Evolutionary conservation across 1,284 basidiomycete genomes (phyloP), one percentile per base, ranked within the genome.

Genomic region (Dichomitus squalens): DNA sequence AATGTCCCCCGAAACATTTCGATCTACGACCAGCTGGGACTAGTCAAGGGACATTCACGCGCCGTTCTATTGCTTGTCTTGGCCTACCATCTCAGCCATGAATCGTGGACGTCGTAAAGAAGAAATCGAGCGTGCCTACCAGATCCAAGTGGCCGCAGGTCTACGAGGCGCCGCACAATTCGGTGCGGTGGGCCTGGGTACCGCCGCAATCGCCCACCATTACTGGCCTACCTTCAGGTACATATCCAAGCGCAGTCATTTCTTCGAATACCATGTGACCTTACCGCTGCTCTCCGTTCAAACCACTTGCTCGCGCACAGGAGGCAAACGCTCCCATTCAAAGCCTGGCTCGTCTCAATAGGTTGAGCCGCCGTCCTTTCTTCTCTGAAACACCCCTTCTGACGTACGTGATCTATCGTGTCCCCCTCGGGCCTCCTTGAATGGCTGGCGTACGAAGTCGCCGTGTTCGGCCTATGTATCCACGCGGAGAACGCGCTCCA

Each of bases 171-270:
- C 83, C 51, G 71, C 79, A 36, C 76, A 75, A 65, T 81, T 76
- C 66, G 81, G 80, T 4, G 67, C 74, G 11, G 69, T 88, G 55
- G 90, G 91, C 1, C 64, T 85, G 16, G 82, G 88, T 27, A 72
- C 85, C 29, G 79, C 84, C 29, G 79, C 85, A 25, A 70, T 93
- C 46, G 86, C 78, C n/a, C 90, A 95, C 70, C 81, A 84, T 68
- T 77, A 82, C 34, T 93, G 86, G 85, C 92, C 92, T n/a, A 62
- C 78, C 18, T 94, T 95, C 72, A 79, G 87, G 90, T 91, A 67
- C 52, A 62, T 59, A 41, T 52, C 23, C 11, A 7, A 9, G n/a
- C n/a, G n/a, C n/a, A n/a, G n/a, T n/a, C n/a, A n/a, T n/a, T n/a
- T 23, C 18, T 21, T n/a, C 25, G 4, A 29, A 18, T 31, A 4